Evolutionary conservation across 2,329 filamentous ascomycete species (phyloP).

Genomic region (Leptographium galeiforme): DNA sequence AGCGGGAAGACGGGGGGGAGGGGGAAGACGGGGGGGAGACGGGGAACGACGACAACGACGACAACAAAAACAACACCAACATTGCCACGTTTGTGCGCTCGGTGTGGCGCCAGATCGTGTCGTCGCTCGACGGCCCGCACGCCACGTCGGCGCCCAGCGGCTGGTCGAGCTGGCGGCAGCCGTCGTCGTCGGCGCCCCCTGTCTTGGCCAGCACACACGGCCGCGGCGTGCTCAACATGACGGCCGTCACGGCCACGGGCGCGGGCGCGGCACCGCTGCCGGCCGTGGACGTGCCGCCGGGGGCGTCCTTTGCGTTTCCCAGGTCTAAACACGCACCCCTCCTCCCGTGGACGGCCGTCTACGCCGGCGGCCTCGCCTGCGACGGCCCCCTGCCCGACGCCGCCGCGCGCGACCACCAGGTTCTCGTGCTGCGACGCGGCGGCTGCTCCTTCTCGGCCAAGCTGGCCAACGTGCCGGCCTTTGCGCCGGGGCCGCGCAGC

Average conservation of each 20-base stretch:
- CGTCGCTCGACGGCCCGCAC: constrained; percentile 20
- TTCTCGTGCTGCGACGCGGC: constrained; percentile 73
- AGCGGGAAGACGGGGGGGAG: too few species aligned
- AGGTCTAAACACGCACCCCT: too few species aligned
- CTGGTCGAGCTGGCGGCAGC: background rate
- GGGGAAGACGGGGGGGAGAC: too few species aligned
- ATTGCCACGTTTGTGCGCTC: constrained; percentile 32
- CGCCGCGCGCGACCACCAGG: constrained; percentile 46
- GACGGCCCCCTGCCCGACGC: constrained; percentile 37
- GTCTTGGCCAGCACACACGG: constrained; percentile 9
- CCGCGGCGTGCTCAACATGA: constrained; percentile 23
- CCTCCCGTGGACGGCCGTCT: constrained; percentile 58
- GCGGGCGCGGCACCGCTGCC: constrained; percentile 36
- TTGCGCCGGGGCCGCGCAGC: constrained; percentile 42
- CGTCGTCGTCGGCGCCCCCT: background rate
- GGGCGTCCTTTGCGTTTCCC: constrained; percentile 18
- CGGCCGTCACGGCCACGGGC: constrained; percentile 20
- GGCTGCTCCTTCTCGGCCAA: constrained; percentile 77
- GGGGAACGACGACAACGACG: too few species aligned
- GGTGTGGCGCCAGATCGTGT: constrained; percentile 29
- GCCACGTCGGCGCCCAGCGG: constrained; percentile 7
- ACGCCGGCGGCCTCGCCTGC: constrained; percentile 59
- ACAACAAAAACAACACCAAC: background rate
- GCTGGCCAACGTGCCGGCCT: constrained; percentile 70
- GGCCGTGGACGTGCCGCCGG: constrained; percentile 25